Evolutionary conservation across 768 basidiomycete genomes (phyloP).

Genomic region (Lentinula boryana): DNA sequence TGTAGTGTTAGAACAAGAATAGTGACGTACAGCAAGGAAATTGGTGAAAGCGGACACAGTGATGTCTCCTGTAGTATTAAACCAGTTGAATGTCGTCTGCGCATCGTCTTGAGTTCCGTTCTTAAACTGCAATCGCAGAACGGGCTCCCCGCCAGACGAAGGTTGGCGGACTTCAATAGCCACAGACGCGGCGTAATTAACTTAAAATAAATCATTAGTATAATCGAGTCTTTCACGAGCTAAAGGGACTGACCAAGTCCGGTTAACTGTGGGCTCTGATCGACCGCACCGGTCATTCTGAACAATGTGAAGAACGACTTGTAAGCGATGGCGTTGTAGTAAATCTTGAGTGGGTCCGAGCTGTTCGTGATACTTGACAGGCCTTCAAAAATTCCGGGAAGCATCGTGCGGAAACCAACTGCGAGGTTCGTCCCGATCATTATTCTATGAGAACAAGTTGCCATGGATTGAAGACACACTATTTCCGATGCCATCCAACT

Average conservation of each 20-base stretch:
- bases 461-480: conserved; percentile 28
- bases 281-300: conserved; percentile 62
- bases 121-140: conserved; percentile 63
- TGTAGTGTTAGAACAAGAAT: not conserved
- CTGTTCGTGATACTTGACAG: conserved; percentile 44
- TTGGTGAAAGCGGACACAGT: conserved; percentile 47
- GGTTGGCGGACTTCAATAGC: conserved; percentile 56
- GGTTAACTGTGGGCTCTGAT: conserved; percentile 45
- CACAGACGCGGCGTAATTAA: conserved; percentile 54
- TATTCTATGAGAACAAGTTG: not conserved
- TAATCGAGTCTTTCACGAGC: not conserved
- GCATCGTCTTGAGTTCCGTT: conserved; percentile 48
- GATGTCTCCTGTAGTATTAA: conserved; percentile 42
- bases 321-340: conserved; percentile 60
- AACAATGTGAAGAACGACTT: conserved; percentile 77
- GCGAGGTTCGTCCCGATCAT: not conserved
- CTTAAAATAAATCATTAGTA: conserved; percentile 22
- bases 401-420: conserved; percentile 66
- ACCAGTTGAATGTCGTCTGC: conserved; percentile 43
- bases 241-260: conserved; percentile 42
- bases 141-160: conserved; percentile 35
- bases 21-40: conserved; percentile 24
- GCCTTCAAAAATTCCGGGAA: conserved; percentile 53
- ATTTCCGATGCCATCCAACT: conserved; percentile 58
- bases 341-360: conserved; percentile 49